These are phyloP conservation scores for California macrophylla DNA, from an alignment of 441 rosid species.

Conservation along the genomic window DNA sequence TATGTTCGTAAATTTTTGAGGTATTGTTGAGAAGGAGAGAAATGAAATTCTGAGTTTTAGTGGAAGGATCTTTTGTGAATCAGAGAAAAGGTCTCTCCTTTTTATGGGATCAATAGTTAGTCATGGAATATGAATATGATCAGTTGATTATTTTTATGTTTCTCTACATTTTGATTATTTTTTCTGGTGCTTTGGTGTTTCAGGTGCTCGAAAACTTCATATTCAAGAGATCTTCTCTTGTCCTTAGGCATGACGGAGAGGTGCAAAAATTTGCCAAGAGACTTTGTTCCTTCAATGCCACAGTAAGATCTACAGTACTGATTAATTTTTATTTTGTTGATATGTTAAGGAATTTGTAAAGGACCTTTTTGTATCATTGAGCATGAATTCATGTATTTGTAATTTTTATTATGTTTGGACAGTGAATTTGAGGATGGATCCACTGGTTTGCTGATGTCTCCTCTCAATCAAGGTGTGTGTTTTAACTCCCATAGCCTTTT, in stretches of 20 bases:
- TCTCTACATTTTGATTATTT: neutral
- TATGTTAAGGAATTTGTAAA: neutral
- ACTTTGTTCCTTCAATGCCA: constrained; percentile 23
- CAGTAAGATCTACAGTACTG: constrained; percentile 13
- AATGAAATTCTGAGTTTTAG: neutral
- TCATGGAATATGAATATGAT: neutral
- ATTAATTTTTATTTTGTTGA: neutral
- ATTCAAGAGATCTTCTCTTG: constrained; percentile 23
- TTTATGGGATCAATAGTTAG: neutral
- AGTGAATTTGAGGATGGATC: constrained; percentile 24
- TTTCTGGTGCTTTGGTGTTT: neutral
- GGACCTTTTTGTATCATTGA: neutral
- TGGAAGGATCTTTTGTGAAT: neutral
- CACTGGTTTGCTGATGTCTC: constrained; percentile 6
- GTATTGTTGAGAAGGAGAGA: neutral
- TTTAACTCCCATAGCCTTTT: constrained; percentile 5
- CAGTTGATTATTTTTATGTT: constrained; percentile 1
- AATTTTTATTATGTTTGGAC: constrained; percentile 8
- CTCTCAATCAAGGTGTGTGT: constrained; percentile 21
- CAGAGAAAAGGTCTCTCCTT: neutral
- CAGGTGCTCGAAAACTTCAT: constrained; percentile 21
- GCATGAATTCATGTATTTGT: neutral
- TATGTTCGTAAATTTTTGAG: constrained; percentile 14
- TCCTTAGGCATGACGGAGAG: constrained; percentile 24
- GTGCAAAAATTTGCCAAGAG: constrained; percentile 25